Percentiles rank a stretch among this genome's conserved stretches.
Conservation (phyloP, 257 asterid species). For the Echites panduratus region DNA sequence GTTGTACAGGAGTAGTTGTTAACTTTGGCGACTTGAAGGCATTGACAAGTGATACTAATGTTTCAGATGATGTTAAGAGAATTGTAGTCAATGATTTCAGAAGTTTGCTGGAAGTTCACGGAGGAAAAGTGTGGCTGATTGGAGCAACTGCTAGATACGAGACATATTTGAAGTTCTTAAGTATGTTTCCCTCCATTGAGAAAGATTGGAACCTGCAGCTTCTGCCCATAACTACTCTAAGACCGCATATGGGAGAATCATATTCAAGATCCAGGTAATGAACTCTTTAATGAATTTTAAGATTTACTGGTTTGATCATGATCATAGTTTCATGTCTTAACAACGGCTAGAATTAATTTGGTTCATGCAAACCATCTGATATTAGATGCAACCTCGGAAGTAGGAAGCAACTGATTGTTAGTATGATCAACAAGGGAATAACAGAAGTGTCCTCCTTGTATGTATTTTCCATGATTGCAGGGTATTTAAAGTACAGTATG, state of each 20-base stretch:
- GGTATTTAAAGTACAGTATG: not conserved
- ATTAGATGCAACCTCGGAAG: not conserved
- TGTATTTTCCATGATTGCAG: not conserved
- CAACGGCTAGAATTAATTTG: not conserved
- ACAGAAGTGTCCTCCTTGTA: not conserved
- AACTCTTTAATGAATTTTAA: too few species aligned
- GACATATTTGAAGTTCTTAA: slow-evolving; percentile 54
- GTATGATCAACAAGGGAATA: not conserved
- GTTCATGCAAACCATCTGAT: not conserved
- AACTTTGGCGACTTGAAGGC: slow-evolving; percentile 57
- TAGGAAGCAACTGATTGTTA: too few species aligned
- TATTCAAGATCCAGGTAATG: slow-evolving; percentile 87
- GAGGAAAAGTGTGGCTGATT: slow-evolving; percentile 59
- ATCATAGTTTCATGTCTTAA: not conserved
- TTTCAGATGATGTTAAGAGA: slow-evolving; percentile 35
- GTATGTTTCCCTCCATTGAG: slow-evolving; percentile 61
- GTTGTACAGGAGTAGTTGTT: slow-evolving; percentile 37
- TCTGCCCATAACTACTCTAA: slow-evolving; percentile 56
- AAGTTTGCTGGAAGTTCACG: slow-evolving; percentile 33
- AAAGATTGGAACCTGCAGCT: slow-evolving; percentile 71
- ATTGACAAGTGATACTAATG: slow-evolving; percentile 28
- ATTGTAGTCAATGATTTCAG: slow-evolving; percentile 38
- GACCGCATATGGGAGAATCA: slow-evolving; percentile 48
- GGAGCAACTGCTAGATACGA: slow-evolving; percentile 57
- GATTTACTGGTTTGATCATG: not conserved